Evolutionary conservation across 2,329 filamentous ascomycete genomes (phyloP).

Genomic region (Fusarium tjaetaba): DNA sequence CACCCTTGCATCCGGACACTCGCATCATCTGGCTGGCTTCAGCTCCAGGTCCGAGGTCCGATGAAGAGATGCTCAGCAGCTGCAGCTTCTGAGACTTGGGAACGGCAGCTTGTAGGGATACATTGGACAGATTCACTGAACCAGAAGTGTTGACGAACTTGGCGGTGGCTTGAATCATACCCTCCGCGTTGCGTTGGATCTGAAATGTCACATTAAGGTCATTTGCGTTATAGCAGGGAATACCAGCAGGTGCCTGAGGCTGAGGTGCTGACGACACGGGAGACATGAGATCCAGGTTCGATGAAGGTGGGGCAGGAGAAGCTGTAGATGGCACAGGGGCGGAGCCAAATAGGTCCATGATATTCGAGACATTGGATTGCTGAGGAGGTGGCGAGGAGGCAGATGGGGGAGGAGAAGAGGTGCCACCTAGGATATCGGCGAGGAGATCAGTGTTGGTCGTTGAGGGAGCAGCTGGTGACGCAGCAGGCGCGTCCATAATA

Average conservation of each 20-base stretch:
- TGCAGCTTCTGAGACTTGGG: constrained; percentile 97
- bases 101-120: constrained; percentile 92
- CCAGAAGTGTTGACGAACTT: constrained; percentile 82
- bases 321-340: constrained; percentile 51
- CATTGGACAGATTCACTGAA: constrained; percentile 72
- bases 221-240: constrained; percentile 87
- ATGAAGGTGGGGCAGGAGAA: constrained; percentile 52
- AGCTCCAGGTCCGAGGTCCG: constrained; percentile 78
- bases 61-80: constrained; percentile 85
- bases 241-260: constrained; percentile 57
- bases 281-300: constrained; percentile 61
- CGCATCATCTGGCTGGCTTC: constrained; percentile 94
- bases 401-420: constrained; percentile 57
- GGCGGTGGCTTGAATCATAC: constrained; percentile 82
- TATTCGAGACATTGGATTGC: constrained; percentile 71
- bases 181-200: constrained; percentile 83
- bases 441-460: constrained; percentile 85
- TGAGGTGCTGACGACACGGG: constrained; percentile 55
- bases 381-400: constrained; percentile 60
- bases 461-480: constrained; percentile 61
- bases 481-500: constrained; percentile 80
- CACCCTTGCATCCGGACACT: constrained; percentile 84
- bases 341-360: constrained; percentile 87
- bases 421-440: constrained; percentile 88
- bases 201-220: constrained; percentile 83